Evolutionary conservation across 805 yeast genomes (phyloP).

Genomic region (Starmerella floris): DNA sequence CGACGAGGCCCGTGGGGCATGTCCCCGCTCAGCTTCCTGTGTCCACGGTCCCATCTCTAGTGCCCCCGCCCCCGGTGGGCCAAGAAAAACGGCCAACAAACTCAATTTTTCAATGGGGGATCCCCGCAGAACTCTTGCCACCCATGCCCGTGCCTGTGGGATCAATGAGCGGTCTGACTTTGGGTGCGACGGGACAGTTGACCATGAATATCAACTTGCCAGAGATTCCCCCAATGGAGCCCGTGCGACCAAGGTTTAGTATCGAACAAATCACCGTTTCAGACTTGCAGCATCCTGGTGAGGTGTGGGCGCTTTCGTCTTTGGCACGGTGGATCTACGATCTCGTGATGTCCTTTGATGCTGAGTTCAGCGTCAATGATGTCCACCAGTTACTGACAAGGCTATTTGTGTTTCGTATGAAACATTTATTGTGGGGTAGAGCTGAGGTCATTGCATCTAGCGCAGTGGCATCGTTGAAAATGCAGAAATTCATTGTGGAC

Average conservation of each 20-base stretch:
- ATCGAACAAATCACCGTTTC: slow-evolving; percentile 21
- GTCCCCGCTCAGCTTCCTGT: not conserved
- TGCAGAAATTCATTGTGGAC: slow-evolving; percentile 19
- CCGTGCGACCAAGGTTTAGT: slow-evolving; percentile 15
- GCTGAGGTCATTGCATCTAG: slow-evolving; percentile 25
- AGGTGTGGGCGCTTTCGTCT: slow-evolving; percentile 17
- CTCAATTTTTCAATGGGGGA: slow-evolving; percentile 15
- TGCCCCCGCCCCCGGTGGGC: slow-evolving; percentile 5
- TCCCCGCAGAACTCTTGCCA: slow-evolving; percentile 17
- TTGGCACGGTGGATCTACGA: slow-evolving; percentile 17
- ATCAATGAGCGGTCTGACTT: slow-evolving; percentile 9
- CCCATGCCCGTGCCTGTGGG: slow-evolving; percentile 14
- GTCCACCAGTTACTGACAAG: slow-evolving; percentile 16
- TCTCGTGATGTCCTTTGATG: slow-evolving; percentile 14
- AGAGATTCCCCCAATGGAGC: slow-evolving; percentile 17
- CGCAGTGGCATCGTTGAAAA: slow-evolving; percentile 20
- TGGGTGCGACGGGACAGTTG: slow-evolving; percentile 11
- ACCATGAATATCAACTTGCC: slow-evolving; percentile 20
- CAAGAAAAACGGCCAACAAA: slow-evolving; percentile 3
- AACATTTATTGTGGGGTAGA: slow-evolving; percentile 24
- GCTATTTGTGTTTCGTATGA: slow-evolving; percentile 19
- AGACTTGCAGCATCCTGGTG: slow-evolving; percentile 15
- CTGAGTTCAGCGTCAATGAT: slow-evolving; percentile 10
- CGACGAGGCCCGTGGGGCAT: no score
- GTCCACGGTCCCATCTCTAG: not conserved